These are phyloP conservation scores for Auriculariales sp. DNA, from an alignment of 768 basidiomycete genomes.

Conservation along the genomic window DNA sequence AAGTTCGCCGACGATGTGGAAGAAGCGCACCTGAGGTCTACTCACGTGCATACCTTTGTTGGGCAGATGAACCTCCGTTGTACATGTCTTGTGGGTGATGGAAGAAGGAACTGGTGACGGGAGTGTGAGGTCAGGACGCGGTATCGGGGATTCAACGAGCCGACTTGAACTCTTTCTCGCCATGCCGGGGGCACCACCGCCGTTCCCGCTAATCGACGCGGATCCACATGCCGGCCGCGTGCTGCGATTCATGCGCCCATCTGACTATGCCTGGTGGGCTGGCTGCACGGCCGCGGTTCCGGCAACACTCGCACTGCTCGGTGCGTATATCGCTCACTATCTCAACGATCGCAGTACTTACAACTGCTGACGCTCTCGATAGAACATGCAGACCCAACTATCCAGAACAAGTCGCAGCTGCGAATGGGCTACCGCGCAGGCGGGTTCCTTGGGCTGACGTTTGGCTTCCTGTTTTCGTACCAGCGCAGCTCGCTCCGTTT, in stretches of 20 bases:
- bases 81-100: not conserved
- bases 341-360: constrained; percentile 5
- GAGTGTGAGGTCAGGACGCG: not conserved
- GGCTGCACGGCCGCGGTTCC: constrained; percentile 72
- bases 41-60: no score
- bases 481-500: constrained; percentile 90
- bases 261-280: constrained; percentile 80
- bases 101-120: not conserved
- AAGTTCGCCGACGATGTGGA: no score
- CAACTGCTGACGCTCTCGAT: constrained; percentile 22
- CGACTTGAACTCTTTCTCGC: not conserved
- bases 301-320: constrained; percentile 63
- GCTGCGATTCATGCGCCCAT: constrained; percentile 72
- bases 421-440: constrained; percentile 28
- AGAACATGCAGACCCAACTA: not conserved
- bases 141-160: not conserved
- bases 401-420: constrained; percentile 18
- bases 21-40: no score
- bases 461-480: constrained; percentile 88
- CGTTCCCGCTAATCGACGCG: constrained; percentile 83
- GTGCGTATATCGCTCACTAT: constrained; percentile 29
- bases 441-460: constrained; percentile 70
- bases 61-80: no score
- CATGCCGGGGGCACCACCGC: constrained; percentile 17
- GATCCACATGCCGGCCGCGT: constrained; percentile 87